Evolutionary conservation across 352 stramenopile species (phyloP).

Genomic region (Phytophthora foliorum): DNA sequence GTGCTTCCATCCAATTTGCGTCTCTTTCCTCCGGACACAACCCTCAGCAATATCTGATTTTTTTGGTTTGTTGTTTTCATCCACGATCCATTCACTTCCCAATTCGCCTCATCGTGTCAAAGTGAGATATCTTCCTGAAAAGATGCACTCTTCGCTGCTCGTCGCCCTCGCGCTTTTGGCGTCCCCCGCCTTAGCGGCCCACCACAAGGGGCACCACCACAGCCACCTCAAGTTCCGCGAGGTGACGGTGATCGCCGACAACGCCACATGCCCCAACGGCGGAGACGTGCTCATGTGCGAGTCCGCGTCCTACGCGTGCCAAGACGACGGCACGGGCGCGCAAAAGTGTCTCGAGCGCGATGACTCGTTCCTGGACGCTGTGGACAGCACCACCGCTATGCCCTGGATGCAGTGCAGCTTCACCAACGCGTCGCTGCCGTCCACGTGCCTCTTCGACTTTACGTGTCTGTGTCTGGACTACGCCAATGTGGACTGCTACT

Average conservation of each 20-base stretch:
- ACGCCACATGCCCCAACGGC: constrained; percentile 55
- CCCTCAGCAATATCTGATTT: constrained; percentile 12
- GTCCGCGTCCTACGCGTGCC: constrained; percentile 51
- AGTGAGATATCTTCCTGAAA: not conserved
- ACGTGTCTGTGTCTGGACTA: constrained; percentile 56
- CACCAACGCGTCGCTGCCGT: constrained; percentile 42
- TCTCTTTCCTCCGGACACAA: not conserved
- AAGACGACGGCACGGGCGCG: constrained; percentile 45
- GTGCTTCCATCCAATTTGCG: not conserved
- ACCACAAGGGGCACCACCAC: constrained; percentile 39
- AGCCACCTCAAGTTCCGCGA: constrained; percentile 61
- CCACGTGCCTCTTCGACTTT: constrained; percentile 64
- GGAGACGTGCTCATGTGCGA: constrained; percentile 54
- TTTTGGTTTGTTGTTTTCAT: constrained; percentile 1
- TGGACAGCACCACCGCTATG: constrained; percentile 48
- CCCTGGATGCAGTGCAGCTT: constrained; percentile 53
- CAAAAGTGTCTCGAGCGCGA: constrained; percentile 51
- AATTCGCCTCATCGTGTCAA: constrained; percentile 9
- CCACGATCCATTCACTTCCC: constrained; percentile 17
- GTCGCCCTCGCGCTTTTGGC: constrained; percentile 28
- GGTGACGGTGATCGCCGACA: constrained; percentile 51
- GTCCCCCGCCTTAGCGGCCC: constrained; percentile 5
- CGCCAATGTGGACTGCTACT: constrained; percentile 57
- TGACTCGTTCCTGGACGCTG: constrained; percentile 51
- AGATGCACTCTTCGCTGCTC: constrained; percentile 37